Base-by-base conservation (phyloP, 371 early-diverging fungal species). In the Rhizopus sp. region DNA sequence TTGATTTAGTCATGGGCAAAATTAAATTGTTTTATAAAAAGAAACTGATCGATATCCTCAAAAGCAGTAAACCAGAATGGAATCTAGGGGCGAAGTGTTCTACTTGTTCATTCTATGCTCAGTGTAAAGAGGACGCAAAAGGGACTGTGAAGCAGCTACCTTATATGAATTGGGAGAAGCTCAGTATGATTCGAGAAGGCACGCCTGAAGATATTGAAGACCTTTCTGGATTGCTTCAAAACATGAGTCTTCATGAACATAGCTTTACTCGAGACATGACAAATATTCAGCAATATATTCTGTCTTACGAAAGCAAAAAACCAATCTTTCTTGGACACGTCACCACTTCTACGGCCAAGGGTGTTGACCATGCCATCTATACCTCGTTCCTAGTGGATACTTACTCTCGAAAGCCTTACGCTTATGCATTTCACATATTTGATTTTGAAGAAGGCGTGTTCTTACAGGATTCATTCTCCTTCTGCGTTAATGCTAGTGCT, bases 141-240 rank as follows among this genome's bases (percentile, higher is more conserved):
- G 64, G 73, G 42, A 62, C 77, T 49, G 50, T 63, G n/a, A 62
- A 73, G 48, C 40, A 69, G 34, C 54, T 76, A 39, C 42, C 66
- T 31, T 79, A 60, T 68, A 73, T 53, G 53, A 69, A 63, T 39
- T 66, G 38, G 41, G 62, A 63, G 60, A 60, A 65, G 50, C 35
- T 66, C 7, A 61, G 64, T 7, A 53, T 61, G 0, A 31, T 60
- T 13, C 66, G 57, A 57, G 29, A 63, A 23, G 59, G 51, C 32
- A 55, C 55, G 5, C 52, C 29, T n/a, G 57, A 57, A 0, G 80
- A 80, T 44, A 66, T 80, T 23, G 83, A 83, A 39, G 78, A 83
- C 40, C 60, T 83, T 7, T 42, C 66, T 7, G 59, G 51, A 6
- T 17, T 60, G 1, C 39, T 70, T 7, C 7, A 52, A 2, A 53